Conservation (phyloP, 768 basidiomycete genomes). For the Gloeophyllum trabeum region DNA sequence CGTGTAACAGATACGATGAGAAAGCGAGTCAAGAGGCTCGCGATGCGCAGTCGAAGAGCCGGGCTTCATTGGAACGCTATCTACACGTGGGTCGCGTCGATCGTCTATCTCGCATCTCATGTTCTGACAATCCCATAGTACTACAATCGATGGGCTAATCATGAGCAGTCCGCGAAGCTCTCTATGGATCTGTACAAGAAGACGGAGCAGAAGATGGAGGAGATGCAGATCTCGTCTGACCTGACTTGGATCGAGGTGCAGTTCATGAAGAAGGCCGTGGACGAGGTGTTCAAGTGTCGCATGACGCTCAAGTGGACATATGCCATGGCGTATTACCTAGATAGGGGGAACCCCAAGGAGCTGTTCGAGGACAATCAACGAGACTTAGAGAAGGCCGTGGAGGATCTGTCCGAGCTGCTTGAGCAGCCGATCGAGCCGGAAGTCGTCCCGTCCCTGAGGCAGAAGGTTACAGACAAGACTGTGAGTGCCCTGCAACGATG, state of each 20-base stretch:
- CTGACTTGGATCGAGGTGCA: slow-evolving; percentile 98
- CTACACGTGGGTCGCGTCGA: slow-evolving; percentile 60
- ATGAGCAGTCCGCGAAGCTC: slow-evolving; percentile 97
- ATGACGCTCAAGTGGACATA: slow-evolving; percentile 99
- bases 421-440: slow-evolving; percentile 89
- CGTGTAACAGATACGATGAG: slow-evolving; percentile 96
- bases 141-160: slow-evolving; percentile 99
- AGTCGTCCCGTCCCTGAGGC: slow-evolving; percentile 67
- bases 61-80: slow-evolving; percentile 90
- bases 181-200: slow-evolving; percentile 85
- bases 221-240: slow-evolving; percentile 89
- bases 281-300: slow-evolving; percentile 80
- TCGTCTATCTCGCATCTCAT: neutral
- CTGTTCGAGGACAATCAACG: slow-evolving; percentile 96
- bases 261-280: slow-evolving; percentile 98
- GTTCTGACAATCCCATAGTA: slow-evolving; percentile 41
- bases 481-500: slow-evolving; percentile 29
- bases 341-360: slow-evolving; percentile 84
- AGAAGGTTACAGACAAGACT: slow-evolving; percentile 94
- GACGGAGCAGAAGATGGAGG: slow-evolving; percentile 99
- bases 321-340: slow-evolving; percentile 96
- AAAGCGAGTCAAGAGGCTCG: slow-evolving; percentile 80
- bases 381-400: slow-evolving; percentile 93
- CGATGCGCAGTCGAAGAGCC: slow-evolving; percentile 82
- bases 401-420: slow-evolving; percentile 85